phyloP scores from a whole-genome alignment of 1,284 basidiomycete genomes.

The Xerocomus nothofagi region DNA sequence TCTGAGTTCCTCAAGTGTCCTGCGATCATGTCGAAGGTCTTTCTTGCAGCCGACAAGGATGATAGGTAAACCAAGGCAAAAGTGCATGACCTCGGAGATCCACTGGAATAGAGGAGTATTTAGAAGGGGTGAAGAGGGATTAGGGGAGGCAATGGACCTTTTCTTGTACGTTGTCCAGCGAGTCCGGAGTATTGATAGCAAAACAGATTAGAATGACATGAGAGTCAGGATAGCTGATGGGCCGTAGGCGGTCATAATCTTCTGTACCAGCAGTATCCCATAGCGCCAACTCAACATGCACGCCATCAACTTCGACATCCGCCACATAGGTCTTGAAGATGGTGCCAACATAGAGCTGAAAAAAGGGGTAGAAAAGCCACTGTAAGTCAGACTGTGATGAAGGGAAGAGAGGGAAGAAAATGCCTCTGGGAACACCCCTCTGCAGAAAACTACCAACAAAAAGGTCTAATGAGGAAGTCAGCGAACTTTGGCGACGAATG shows the following conservation, averaged over 20 bases:
- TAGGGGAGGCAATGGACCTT: constrained; percentile 58
- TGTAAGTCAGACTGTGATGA: not conserved
- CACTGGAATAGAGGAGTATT: constrained; percentile 51
- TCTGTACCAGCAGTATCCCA: constrained; percentile 98
- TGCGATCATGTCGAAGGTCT: constrained; percentile 78
- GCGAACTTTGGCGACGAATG: constrained; percentile 6
- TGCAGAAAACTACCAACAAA: constrained; percentile 83
- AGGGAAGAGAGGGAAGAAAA: not conserved
- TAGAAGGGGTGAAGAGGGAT: constrained; percentile 1
- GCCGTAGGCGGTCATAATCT: constrained; percentile 87
- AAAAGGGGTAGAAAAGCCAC: not conserved
- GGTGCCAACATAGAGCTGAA: constrained; percentile 87
- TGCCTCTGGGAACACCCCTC: constrained; percentile 94
- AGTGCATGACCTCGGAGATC: constrained; percentile 94
- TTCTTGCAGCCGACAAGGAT: constrained; percentile 94
- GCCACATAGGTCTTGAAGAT: constrained; percentile 92
- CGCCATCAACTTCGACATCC: constrained; percentile 88
- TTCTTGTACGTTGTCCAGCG: constrained; percentile 93
- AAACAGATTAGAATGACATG: constrained; percentile 95
- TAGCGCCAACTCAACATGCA: constrained; percentile 88
- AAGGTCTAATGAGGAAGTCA: constrained; percentile 57
- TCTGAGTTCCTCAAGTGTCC: constrained; percentile 78
- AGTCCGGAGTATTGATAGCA: constrained; percentile 89
- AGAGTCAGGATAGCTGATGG: constrained; percentile 88
- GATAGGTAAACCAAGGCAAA: constrained; percentile 84